Conservation (phyloP, 2,329 filamentous ascomycete species). For the Nothophaeocryptopus gaeumannii region DNA sequence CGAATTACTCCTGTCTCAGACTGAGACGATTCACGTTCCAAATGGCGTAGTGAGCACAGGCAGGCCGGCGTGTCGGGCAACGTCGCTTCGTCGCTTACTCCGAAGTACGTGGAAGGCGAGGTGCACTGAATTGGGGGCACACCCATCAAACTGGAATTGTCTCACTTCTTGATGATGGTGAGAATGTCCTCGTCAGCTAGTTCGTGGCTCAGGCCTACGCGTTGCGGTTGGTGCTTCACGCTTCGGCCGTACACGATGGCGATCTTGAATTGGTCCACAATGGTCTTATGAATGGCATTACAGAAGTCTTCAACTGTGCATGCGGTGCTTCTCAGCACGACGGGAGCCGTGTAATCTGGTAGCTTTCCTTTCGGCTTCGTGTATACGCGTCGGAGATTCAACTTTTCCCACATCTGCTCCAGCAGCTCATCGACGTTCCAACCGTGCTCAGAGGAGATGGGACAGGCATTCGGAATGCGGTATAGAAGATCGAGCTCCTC, state of each 20-base stretch:
- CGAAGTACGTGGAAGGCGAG: neutral
- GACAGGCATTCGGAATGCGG: conserved; percentile 92
- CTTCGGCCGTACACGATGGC: conserved; percentile 97
- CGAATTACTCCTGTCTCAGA: no score
- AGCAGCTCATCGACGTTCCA: conserved; percentile 98
- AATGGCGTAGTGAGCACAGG: neutral
- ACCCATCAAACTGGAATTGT: no score
- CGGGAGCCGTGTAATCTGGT: conserved; percentile 87
- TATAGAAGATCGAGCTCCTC: conserved; percentile 96
- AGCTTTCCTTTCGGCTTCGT: conserved; percentile 96
- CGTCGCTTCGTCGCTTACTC: neutral
- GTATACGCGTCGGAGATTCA: conserved; percentile 87
- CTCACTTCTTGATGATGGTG: conserved; percentile 36
- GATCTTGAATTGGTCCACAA: conserved; percentile 91
- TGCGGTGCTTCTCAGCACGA: conserved; percentile 77
- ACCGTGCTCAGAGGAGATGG: conserved; percentile 90
- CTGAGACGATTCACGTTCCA: neutral
- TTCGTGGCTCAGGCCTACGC: conserved; percentile 87
- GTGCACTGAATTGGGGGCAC: neutral
- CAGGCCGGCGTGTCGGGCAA: neutral
- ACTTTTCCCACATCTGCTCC: conserved; percentile 98
- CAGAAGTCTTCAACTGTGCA: conserved; percentile 98
- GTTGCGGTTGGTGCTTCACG: conserved; percentile 97
- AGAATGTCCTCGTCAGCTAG: conserved; percentile 93
- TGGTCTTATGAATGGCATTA: conserved; percentile 93